Percentiles rank a stretch among this genome's conserved stretches.
Conservation (phyloP, 208 protist species). For the Acanthamoeba castellanii region DNA sequence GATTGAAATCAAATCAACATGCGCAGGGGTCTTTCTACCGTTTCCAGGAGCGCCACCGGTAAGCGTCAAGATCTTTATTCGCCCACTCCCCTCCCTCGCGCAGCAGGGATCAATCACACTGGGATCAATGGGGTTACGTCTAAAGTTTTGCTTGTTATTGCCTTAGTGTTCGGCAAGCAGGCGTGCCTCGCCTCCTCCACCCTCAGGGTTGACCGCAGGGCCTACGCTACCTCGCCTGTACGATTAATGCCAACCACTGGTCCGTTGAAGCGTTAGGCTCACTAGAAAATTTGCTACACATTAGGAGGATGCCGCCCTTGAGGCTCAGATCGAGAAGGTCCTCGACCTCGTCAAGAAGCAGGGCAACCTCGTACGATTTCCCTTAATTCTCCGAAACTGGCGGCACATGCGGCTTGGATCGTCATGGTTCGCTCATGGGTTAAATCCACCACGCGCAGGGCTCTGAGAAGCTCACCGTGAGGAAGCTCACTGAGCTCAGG, state of each 20-base stretch:
- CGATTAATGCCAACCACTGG: neutral
- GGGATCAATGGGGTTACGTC: neutral
- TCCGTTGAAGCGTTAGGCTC: neutral
- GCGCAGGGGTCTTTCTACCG: conserved; percentile 65
- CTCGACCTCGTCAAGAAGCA: conserved; percentile 56
- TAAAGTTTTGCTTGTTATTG: neutral
- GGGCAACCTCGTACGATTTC: conserved; percentile 5
- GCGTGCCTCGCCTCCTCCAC: conserved; percentile 44
- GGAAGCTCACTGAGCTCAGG: conserved; percentile 59
- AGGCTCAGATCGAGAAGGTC: conserved; percentile 61
- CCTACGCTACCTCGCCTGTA: conserved; percentile 45
- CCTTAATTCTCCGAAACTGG: neutral
- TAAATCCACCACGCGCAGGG: neutral
- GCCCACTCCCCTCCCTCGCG: too few species aligned
- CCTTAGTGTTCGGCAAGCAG: conserved; percentile 41
- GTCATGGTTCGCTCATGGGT: neutral
- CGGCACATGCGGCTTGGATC: too few species aligned
- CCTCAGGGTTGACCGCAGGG: conserved; percentile 56
- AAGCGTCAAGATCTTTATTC: neutral
- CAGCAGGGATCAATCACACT: neutral
- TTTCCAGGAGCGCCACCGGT: conserved; percentile 47
- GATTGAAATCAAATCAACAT: conserved; percentile 6
- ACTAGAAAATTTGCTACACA: neutral
- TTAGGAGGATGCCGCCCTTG: conserved; percentile 61
- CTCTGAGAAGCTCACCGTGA: conserved; percentile 55